These are phyloP conservation scores for Morella rubra DNA, from an alignment of 306 rosid genomes.

Conservation along the genomic window DNA sequence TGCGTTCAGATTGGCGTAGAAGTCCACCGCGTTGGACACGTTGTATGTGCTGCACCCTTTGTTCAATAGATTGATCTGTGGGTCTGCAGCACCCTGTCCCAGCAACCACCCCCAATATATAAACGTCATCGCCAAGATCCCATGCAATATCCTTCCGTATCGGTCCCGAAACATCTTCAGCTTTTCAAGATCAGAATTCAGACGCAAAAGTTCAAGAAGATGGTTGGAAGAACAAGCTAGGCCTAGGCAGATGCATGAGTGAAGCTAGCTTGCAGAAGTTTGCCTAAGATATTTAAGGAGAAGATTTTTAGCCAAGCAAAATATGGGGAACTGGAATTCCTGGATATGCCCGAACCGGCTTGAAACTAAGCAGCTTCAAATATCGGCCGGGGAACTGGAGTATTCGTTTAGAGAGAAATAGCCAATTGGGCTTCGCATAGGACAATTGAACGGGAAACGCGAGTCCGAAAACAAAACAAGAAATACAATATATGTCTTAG, in stretches of 20 bases:
- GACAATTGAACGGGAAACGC: too few relatives aligned
- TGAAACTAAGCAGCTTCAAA: too few relatives aligned
- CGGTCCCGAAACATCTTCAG: neutral
- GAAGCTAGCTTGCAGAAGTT: neutral
- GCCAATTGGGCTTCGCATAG: too few relatives aligned
- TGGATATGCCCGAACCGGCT: too few relatives aligned
- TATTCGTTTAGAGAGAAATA: too few relatives aligned
- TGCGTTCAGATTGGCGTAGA: conserved; percentile 49
- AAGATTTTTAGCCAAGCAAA: neutral
- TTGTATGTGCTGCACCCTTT: conserved; percentile 67
- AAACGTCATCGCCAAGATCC: neutral
- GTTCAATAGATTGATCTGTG: conserved; percentile 48
- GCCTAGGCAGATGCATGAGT: neutral
- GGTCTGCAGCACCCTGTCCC: conserved; percentile 32
- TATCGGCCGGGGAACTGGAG: too few relatives aligned
- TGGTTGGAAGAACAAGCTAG: too few relatives aligned
- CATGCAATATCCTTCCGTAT: neutral
- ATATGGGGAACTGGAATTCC: too few relatives aligned
- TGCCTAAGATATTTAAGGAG: neutral
- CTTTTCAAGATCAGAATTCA: neutral
- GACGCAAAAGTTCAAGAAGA: neutral
- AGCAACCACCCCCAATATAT: conserved; percentile 21
- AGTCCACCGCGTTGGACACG: conserved; percentile 40
- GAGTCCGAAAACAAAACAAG: too few relatives aligned
- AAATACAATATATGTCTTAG: too few relatives aligned